Base-by-base conservation (phyloP, 2,329 filamentous ascomycete genomes). In the Lachnum nothofagi region DNA sequence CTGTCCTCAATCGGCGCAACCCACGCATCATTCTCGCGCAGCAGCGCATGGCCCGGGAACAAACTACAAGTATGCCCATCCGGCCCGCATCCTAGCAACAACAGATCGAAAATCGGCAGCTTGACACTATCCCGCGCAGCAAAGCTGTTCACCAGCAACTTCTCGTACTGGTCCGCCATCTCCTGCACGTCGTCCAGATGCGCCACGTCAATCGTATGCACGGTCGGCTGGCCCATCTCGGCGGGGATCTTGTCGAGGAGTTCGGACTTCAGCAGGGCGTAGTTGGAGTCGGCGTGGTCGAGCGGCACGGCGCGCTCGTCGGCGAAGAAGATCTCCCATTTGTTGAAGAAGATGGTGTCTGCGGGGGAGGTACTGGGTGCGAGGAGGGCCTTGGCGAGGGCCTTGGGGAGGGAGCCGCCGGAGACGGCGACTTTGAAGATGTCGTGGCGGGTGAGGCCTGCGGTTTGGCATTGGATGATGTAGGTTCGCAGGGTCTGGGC, bases 261-360 rank as follows among this genome's bases (percentile, higher is more conserved):
- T 71, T 96, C 90, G 41, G 82, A 74, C 74, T 95, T 93, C 60
- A 97, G 73, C 38, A 96, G 81, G 53, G 75, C 82, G 72, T 96
- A 95, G 74, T 97, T 98, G 74, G 90, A 95, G 73, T 98, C 91
- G 58, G 82, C 78, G 71, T 97, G 86, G 68, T 93, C 84, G 60
- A 96, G 83, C 19, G 93, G 87, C 45, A 97, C 93, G 60, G 88
- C 88, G 64, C 93, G 88, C 77, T 98, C 93, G 67, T 98, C 93
- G 65, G 91, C 91, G 70, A 96, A 97, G 78, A 97, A 98, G 65
- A 98, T 88, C 64, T 97, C 88, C 93, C 93, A 98, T 69, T 88
- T 89, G 66, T 78, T 75, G 70, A 94, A 95, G 62, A 86, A 76
- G 59, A 91, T 71, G 3, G 73, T 77, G 65, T 90, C 87, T 48